Evolutionary conservation across 345 rosid species (phyloP), one percentile per base, ranked within the genome.

Genomic region (Sisymbrium irio): DNA sequence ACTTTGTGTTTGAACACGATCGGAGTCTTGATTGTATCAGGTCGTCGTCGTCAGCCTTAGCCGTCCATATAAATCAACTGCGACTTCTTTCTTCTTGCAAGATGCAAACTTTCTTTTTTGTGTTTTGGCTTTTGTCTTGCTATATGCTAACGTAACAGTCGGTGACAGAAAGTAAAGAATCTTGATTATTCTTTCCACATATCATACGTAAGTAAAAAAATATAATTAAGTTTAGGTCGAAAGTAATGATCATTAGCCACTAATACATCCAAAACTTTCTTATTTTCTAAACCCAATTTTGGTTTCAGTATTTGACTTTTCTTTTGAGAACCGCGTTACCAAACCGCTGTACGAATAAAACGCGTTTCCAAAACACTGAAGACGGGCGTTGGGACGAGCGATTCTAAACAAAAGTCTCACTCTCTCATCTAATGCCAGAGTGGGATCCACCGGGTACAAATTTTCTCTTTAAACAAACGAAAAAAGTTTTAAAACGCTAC

Each of bases 11-110:
- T 3, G 39, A 63, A 45, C 1, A 69, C 37, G 75, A 62, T 77
- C 72, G 67, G 80, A 20, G 35, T 76, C 40, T 69, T 13, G 51
- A 35, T 36, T 14, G 37, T 40, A 54, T 76, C 44, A 50, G 22
- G 55, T 65, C 71, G 44, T 63, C 71, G 44, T 63, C 76, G 27
- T 7, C 36, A 51, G 47, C 62, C 39, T 75, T 51, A 50, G 63
- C 74, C 73, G 73, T 50, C 61, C 79, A 76, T 60, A 61, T 22
- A 47, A 69, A 76, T 69, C 71, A 70, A 69, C 66, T 35, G 45
- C 75, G 79, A 63, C 79, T 76, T 63, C 19, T 69, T 55, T 64
- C 28, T 18, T 50, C 30, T 37, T 54, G 44, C 65, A 35, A 74
- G 62, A 65, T 62, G 76, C 75, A 30, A 50, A 39, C 27, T 49